phyloP scores from a whole-genome alignment of 1,139 yeast genomes.

The Keqinozyma sinolaborantium region DNA sequence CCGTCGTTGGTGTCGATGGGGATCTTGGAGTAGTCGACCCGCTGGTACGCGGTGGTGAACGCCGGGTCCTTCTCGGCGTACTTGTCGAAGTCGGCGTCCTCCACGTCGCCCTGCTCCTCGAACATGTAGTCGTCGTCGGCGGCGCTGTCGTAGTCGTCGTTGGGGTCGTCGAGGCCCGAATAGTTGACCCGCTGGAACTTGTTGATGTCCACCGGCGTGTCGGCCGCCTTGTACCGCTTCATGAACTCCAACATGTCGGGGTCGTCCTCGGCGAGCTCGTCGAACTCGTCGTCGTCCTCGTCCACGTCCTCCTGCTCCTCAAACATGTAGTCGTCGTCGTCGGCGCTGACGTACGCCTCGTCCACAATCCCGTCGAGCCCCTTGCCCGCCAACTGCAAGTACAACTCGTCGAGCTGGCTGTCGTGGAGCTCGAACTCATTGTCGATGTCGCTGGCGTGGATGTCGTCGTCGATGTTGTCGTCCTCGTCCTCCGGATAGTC shows the following conservation, averaged over 20 bases:
- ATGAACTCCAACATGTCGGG: slow-evolving; percentile 14
- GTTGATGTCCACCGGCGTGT: too few relatives aligned
- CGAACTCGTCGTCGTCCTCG: slow-evolving; percentile 19
- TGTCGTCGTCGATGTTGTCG: slow-evolving; percentile 42
- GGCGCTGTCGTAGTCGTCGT: slow-evolving; percentile 20
- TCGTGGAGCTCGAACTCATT: slow-evolving; percentile 16
- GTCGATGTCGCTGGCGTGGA: slow-evolving; percentile 12
- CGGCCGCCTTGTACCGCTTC: too few relatives aligned
- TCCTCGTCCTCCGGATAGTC: slow-evolving; percentile 96
- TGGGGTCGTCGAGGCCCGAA: slow-evolving; percentile 17
- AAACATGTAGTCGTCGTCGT: slow-evolving; percentile 13
- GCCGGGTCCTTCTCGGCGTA: too few relatives aligned
- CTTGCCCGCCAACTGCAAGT: slow-evolving; percentile 22
- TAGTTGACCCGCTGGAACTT: too few relatives aligned
- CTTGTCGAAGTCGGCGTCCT: slow-evolving; percentile 19
- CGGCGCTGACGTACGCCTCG: slow-evolving; percentile 19
- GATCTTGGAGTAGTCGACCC: too few relatives aligned
- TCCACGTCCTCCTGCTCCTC: slow-evolving; percentile 19
- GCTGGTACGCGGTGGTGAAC: too few relatives aligned
- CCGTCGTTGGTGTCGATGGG: neutral
- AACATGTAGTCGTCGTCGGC: slow-evolving; percentile 14
- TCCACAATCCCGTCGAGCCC: slow-evolving; percentile 17
- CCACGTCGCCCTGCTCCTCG: slow-evolving; percentile 18
- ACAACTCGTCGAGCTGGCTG: slow-evolving; percentile 21
- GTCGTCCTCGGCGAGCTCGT: slow-evolving; percentile 14